Percentiles rank a stretch among this genome's conserved stretches.
Conservation (phyloP, 176 grass and related monocot species). For the Panicum miliaceum region DNA sequence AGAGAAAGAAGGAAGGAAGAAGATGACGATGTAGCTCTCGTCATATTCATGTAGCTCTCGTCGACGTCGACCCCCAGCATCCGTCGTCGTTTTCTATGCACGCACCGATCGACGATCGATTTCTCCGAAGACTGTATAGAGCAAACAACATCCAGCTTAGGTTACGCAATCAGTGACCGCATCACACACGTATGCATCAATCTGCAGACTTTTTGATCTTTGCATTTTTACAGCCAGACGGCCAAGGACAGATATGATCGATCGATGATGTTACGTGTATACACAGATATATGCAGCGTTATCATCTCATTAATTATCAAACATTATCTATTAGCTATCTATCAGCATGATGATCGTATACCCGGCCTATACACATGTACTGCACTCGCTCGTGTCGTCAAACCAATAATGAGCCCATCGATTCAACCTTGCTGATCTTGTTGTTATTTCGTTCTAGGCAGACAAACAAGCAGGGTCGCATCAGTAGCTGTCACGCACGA, state of each 20-base stretch:
- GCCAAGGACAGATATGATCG: too few species aligned
- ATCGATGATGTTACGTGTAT: too few species aligned
- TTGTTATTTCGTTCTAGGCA: background rate
- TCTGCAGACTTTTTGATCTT: background rate
- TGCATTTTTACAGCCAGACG: background rate
- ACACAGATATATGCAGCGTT: too few species aligned
- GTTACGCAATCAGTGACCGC: slow-evolving; percentile 25
- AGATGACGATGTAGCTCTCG: too few species aligned
- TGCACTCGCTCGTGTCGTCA: background rate
- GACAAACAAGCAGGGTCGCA: background rate
- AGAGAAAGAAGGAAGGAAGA: too few species aligned
- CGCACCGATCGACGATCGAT: background rate
- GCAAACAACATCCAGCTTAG: background rate
- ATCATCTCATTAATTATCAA: too few species aligned
- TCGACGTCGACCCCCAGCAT: background rate
- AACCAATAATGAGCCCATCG: background rate
- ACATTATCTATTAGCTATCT: too few species aligned
- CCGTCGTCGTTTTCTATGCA: background rate
- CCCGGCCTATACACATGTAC: too few species aligned
- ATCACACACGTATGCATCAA: background rate
- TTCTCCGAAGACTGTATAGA: background rate
- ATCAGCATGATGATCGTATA: too few species aligned
- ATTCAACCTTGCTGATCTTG: background rate
- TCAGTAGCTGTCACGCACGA: background rate
- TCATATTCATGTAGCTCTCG: background rate